These are phyloP conservation scores for Penicilliopsis zonata DNA, from an alignment of 495 filamentous ascomycete species.

Conservation along the genomic window DNA sequence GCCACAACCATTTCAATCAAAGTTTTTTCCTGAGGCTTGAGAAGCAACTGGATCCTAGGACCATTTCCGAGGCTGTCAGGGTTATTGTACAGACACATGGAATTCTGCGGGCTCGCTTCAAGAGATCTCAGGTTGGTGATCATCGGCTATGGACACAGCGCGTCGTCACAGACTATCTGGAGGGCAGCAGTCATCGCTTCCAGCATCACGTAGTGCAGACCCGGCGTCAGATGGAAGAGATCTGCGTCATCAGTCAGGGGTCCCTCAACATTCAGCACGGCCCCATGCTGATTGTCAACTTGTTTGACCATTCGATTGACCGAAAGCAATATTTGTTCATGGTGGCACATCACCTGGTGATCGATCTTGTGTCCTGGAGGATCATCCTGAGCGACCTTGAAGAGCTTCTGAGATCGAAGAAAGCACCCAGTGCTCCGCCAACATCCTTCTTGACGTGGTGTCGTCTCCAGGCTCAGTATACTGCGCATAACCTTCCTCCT, in stretches of 20 bases:
- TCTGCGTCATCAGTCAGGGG: conserved; percentile 7
- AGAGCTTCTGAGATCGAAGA: conserved; percentile 23
- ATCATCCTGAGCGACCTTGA: conserved; percentile 47
- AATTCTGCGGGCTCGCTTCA: conserved; percentile 51
- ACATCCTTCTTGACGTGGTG: conserved; percentile 16
- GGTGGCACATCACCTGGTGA: conserved; percentile 43
- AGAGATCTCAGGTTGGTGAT: conserved; percentile 5
- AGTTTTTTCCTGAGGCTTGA: conserved; percentile 12
- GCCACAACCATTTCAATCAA: conserved; percentile 13
- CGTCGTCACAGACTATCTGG: conserved; percentile 3
- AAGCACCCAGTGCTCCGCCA: conserved; percentile 9
- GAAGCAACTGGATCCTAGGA: conserved; percentile 22
- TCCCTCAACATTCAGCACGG: conserved; percentile 19
- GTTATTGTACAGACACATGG: conserved; percentile 41
- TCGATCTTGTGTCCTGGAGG: conserved; percentile 49
- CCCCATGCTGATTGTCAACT: conserved; percentile 33
- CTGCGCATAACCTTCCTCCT: conserved; percentile 11
- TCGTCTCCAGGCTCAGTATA: conserved; percentile 19
- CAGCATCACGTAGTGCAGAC: conserved; percentile 3
- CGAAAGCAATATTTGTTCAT: conserved; percentile 9
- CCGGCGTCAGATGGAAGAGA: conserved; percentile 2
- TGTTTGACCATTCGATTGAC: conserved; percentile 10
- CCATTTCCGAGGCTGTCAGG: conserved; percentile 33
- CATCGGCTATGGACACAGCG: conserved; percentile 12
- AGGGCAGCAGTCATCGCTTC: conserved; percentile 5